phyloP scores from a whole-genome alignment of 129 eudicot species.

The Tagetes erecta region DNA sequence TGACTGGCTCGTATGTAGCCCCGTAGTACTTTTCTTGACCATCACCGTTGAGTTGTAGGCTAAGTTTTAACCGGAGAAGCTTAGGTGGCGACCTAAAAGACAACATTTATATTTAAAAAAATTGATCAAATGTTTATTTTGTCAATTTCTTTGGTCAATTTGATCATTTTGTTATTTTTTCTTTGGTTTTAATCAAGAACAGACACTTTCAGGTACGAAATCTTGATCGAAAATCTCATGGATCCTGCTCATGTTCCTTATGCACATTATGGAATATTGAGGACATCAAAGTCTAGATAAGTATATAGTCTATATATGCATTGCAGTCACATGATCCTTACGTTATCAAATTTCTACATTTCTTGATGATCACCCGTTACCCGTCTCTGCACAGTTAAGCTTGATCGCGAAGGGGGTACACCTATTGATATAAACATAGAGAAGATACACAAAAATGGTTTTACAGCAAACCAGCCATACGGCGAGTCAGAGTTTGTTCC shows the following conservation, averaged over 20 bases:
- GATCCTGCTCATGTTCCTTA: conserved; percentile 92
- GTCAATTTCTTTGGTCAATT: too few relatives aligned
- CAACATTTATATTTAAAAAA: too few relatives aligned
- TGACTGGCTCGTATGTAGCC: too few relatives aligned
- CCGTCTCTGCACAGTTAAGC: conserved; percentile 60
- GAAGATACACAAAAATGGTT: conserved; percentile 57
- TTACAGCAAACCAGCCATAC: conserved; percentile 42
- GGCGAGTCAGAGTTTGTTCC: conserved; percentile 48
- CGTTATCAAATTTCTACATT: not conserved
- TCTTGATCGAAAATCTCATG: conserved; percentile 79
- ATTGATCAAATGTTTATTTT: too few relatives aligned
- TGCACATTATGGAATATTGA: conserved; percentile 74
- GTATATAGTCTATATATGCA: conserved; percentile 10
- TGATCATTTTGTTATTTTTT: too few relatives aligned
- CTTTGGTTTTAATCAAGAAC: not conserved
- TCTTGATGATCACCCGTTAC: not conserved
- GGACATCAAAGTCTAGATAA: conserved; percentile 40
- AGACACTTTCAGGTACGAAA: conserved; percentile 60
- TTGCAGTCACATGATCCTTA: not conserved
- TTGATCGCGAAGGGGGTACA: conserved; percentile 80
- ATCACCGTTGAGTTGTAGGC: too few relatives aligned
- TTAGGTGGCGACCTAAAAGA: too few relatives aligned
- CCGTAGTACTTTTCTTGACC: too few relatives aligned
- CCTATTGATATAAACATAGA: conserved; percentile 64
- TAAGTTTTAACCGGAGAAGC: too few relatives aligned